phyloP scores from a whole-genome alignment of 371 early-diverging fungal genomes.

The Actinomucor elegans region DNA sequence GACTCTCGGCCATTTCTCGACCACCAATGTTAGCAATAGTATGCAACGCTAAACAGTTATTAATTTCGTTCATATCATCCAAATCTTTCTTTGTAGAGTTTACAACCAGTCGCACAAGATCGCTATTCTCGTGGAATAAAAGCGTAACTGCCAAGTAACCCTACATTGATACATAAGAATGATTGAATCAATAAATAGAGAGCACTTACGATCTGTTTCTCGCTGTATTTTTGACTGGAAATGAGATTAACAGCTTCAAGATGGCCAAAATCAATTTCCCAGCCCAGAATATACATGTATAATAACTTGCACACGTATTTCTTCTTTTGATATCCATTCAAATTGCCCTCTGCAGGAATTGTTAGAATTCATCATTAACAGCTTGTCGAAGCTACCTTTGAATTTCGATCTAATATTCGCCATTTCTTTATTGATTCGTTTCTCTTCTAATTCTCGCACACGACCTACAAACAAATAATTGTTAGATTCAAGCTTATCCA shows the following conservation, averaged over 20 bases:
- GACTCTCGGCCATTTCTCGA: constrained; percentile 86
- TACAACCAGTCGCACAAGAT: constrained; percentile 80
- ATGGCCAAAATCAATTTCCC: constrained; percentile 97
- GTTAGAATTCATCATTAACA: not conserved
- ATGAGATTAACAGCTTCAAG: constrained; percentile 93
- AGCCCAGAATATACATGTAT: constrained; percentile 98
- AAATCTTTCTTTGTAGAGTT: constrained; percentile 89
- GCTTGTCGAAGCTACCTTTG: constrained; percentile 68
- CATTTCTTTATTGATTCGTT: constrained; percentile 97
- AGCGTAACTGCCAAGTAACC: constrained; percentile 95
- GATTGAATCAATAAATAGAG: not conserved
- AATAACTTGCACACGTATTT: constrained; percentile 97
- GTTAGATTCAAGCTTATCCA: not conserved
- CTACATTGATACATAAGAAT: constrained; percentile 35
- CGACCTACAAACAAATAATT: constrained; percentile 68
- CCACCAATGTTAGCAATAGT: constrained; percentile 95
- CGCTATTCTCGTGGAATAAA: constrained; percentile 85
- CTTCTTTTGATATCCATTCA: constrained; percentile 97
- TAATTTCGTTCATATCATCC: constrained; percentile 85
- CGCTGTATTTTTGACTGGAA: constrained; percentile 87
- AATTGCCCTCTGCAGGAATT: constrained; percentile 64
- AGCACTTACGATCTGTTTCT: constrained; percentile 89
- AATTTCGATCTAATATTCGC: constrained; percentile 97
- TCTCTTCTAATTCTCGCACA: constrained; percentile 93
- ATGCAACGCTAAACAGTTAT: constrained; percentile 89